Percentiles rank a stretch among this genome's conserved stretches.
Evolutionary conservation across 2,329 filamentous ascomycete genomes (phyloP).

Genomic region (Chaetomiaceae sp.): DNA sequence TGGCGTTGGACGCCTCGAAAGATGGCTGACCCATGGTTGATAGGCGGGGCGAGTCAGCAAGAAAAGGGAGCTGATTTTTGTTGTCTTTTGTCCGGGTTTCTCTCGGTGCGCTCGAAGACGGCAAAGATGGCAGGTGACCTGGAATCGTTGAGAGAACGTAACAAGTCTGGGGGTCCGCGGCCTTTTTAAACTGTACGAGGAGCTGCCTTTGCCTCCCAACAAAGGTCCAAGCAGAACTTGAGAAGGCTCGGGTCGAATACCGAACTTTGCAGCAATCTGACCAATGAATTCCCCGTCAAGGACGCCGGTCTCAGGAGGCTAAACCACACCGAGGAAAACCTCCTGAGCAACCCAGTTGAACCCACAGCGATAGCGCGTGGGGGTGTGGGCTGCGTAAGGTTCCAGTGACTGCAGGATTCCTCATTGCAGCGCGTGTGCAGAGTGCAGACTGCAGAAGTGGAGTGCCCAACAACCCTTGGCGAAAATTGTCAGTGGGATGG

Average conservation of each 20-base stretch:
- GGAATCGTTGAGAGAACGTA: background rate
- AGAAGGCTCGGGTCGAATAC: background rate
- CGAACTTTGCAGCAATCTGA: constrained; percentile 4
- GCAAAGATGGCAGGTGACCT: background rate
- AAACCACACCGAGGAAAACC: constrained; percentile 5
- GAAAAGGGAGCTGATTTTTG: background rate
- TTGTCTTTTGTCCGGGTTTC: background rate
- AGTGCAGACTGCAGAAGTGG: too few species aligned
- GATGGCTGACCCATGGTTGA: constrained; percentile 69
- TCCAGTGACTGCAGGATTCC: too few species aligned
- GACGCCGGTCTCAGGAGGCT: constrained; percentile 5
- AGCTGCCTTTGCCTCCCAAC: background rate
- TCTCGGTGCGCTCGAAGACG: background rate
- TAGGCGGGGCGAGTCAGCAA: background rate
- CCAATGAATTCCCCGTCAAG: constrained; percentile 1
- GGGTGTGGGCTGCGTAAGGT: constrained; percentile 4
- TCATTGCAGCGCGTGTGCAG: background rate
- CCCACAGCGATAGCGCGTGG: constrained; percentile 1
- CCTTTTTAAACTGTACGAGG: background rate
- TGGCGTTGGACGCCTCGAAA: constrained; percentile 71
- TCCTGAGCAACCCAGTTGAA: background rate
- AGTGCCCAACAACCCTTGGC: background rate
- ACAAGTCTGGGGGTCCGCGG: background rate
- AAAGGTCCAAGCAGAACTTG: too few species aligned
- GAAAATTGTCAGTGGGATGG: background rate